These are phyloP conservation scores for Fusarium caatingaense DNA, from an alignment of 2,329 filamentous ascomycete species.

Conservation along the genomic window DNA sequence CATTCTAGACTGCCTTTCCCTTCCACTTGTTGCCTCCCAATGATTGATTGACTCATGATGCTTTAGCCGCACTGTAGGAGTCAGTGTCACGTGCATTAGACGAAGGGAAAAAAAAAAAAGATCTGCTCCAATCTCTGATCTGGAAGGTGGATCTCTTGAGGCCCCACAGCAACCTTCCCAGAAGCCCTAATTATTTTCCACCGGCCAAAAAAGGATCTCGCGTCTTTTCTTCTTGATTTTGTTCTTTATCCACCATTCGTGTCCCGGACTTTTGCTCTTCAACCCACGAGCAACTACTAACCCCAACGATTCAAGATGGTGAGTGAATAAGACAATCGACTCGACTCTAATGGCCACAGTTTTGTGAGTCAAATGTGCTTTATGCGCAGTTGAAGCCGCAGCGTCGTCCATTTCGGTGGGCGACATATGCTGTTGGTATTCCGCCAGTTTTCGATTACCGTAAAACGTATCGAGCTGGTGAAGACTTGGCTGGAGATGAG, in stretches of 20 bases:
- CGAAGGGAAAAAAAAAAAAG: not conserved
- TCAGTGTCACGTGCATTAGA: slow-evolving; percentile 34
- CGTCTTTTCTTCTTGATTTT: slow-evolving; percentile 44
- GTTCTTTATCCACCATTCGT: slow-evolving; percentile 47
- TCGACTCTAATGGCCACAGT: slow-evolving; percentile 55
- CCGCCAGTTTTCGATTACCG: slow-evolving; percentile 46
- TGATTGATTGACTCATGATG: slow-evolving; percentile 29
- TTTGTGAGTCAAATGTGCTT: slow-evolving; percentile 51
- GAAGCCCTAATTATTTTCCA: slow-evolving; percentile 55
- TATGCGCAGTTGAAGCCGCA: slow-evolving; percentile 50
- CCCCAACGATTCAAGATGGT: slow-evolving; percentile 56
- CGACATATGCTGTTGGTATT: slow-evolving; percentile 49
- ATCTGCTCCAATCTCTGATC: slow-evolving; percentile 14
- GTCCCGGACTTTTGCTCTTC: slow-evolving; percentile 51
- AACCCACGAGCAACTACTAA: slow-evolving; percentile 53
- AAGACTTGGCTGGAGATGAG: slow-evolving; percentile 74
- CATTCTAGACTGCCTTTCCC: slow-evolving; percentile 14
- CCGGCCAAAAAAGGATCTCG: slow-evolving; percentile 44
- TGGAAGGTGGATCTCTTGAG: not conserved
- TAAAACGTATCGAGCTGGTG: slow-evolving; percentile 55
- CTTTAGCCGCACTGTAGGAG: slow-evolving; percentile 23
- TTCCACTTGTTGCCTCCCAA: slow-evolving; percentile 4
- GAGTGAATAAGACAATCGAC: slow-evolving; percentile 49
- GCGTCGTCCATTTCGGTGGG: slow-evolving; percentile 42
- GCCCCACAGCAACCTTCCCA: slow-evolving; percentile 6